Base-by-base conservation (phyloP, 768 basidiomycete species). In the Pleurotus ostreatus region DNA sequence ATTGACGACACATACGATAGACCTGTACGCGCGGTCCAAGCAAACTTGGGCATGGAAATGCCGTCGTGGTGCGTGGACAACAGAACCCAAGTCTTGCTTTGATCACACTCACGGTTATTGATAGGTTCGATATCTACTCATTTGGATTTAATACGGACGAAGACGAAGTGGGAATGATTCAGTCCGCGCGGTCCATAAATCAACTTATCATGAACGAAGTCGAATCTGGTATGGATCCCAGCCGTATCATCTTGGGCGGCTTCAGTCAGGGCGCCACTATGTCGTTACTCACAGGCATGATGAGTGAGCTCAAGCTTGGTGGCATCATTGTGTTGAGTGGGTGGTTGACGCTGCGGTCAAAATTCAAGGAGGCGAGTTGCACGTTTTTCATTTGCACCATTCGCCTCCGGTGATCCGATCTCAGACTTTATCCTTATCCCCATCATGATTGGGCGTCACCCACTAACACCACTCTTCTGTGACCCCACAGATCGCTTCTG, bases 201-300 rank as follows among this genome's bases (percentile, higher is more conserved):
- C 71, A 79, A 57, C 73, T 95, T 60, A 85, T 98, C 64, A 75
- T 81, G 11, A 75, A 78, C 2, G 94, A 98, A 70, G 75, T 94
- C 16, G 82, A 85, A 47, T 75, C 78, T 6, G 90, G 90, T 34
- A 82, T 88, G 52, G 78, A 83, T 7, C 72, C 86, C 22, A 75
- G 78, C 55, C 82, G 88, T 49, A 88, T 96, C 63, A 79, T 96
- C 30, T 70, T 98, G 20, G 93, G 92, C 37, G 94, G 94, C 8
- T 96, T 95, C 73, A 88, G 85, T 58, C 94, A 96, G 68, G 94
- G 92, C 38, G 90, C 78, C 40, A 82, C 86, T 20, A 86, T 95
- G 77, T 78, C 85, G 6, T 74, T 94, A n/a, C 71, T 94, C 48
- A 83, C 85, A 3, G 92, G 84, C 6, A 72, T 95, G 56, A 88